Evolutionary conservation across 441 rosid species (phyloP).

Genomic region (Gossypium gossypioides): DNA sequence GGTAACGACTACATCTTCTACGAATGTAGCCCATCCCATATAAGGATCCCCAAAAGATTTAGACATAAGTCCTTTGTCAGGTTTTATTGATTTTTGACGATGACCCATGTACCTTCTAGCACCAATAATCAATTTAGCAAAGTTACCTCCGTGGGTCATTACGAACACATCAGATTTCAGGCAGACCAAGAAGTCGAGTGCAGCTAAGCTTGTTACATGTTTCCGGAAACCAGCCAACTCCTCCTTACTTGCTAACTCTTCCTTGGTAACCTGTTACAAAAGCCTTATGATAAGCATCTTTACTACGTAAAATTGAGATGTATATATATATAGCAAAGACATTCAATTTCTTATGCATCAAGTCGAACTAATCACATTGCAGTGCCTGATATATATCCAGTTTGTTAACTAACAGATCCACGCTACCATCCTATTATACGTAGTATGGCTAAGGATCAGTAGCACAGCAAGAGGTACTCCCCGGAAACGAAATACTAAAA

Average conservation of each 20-base stretch:
- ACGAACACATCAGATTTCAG: constrained; percentile 91
- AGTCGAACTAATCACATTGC: background rate
- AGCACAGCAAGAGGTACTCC: background rate
- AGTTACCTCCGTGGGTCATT: constrained; percentile 99
- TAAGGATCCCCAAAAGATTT: constrained; percentile 96
- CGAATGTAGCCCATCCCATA: constrained; percentile 94
- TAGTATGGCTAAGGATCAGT: too few species aligned
- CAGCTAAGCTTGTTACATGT: constrained; percentile 96
- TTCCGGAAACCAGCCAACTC: constrained; percentile 74
- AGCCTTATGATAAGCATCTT: background rate
- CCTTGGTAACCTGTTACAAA: constrained; percentile 75
- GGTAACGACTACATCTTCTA: constrained; percentile 82
- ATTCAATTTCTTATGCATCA: background rate
- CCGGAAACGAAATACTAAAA: background rate
- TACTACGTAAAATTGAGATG: background rate
- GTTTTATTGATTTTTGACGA: constrained; percentile 84
- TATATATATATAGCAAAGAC: too few species aligned
- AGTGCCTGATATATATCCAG: background rate
- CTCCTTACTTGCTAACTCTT: constrained; percentile 77
- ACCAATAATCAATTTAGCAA: constrained; percentile 93
- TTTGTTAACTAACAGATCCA: background rate
- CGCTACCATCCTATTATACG: too few species aligned
- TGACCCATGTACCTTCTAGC: constrained; percentile 96
- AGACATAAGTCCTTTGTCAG: constrained; percentile 96
- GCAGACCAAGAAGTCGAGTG: constrained; percentile 92